These are phyloP conservation scores for Nannochloropsis oceanica DNA, from an alignment of 108 stramenopile genomes.

Conservation along the genomic window DNA sequence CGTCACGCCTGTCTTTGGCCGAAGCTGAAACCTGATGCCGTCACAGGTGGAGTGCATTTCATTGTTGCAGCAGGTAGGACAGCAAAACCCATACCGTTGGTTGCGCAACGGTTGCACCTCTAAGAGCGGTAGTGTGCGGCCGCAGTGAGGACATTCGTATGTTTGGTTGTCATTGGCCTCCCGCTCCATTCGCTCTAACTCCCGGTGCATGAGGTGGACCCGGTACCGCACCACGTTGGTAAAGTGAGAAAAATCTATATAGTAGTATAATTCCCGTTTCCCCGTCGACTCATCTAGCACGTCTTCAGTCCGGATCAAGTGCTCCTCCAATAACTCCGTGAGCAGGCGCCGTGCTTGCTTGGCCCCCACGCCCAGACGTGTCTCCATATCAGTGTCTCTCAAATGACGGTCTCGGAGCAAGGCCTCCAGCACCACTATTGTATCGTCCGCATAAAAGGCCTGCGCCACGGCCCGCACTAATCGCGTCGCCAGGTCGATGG, in stretches of 20 bases:
- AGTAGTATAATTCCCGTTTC: neutral
- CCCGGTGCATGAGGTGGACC: neutral
- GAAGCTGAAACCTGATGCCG: neutral
- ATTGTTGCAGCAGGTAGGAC: neutral
- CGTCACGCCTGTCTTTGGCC: neutral
- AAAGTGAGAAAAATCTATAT: neutral
- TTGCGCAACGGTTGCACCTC: neutral
- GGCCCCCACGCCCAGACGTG: neutral
- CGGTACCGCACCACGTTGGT: neutral
- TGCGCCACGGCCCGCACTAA: neutral
- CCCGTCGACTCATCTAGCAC: neutral
- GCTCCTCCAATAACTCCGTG: neutral
- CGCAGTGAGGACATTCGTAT: neutral
- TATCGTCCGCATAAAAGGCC: neutral
- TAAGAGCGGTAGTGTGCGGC: neutral
- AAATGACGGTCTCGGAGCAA: neutral
- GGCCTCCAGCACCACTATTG: neutral
- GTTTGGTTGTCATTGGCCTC: neutral
- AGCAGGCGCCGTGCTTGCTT: neutral
- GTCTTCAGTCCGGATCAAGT: neutral
- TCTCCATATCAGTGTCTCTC: neutral
- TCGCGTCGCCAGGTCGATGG: neutral
- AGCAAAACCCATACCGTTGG: neutral
- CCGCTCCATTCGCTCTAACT: neutral
- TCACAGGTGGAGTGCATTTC: neutral